phyloP scores from a whole-genome alignment of 106 monocot species.

The Apostasia shenzhenica region DNA sequence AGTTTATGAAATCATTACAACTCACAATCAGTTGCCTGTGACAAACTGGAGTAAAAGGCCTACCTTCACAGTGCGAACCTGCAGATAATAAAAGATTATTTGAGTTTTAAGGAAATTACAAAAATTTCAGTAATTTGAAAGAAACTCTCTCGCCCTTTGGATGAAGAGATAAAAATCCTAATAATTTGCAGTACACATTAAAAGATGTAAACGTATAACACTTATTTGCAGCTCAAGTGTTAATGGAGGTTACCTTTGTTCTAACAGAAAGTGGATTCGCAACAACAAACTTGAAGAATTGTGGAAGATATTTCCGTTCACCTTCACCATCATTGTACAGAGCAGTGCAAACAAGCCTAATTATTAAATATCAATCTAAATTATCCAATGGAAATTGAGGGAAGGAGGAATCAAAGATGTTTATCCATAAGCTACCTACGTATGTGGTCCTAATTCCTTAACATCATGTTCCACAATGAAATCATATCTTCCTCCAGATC shows the following conservation, averaged over 20 bases:
- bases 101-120: slow-evolving; percentile 2
- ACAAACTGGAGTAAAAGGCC: slow-evolving; percentile 19
- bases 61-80: slow-evolving; percentile 98
- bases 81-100: slow-evolving; percentile 14
- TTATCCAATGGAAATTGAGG: neutral
- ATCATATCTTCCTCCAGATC: slow-evolving; percentile 93
- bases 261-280: slow-evolving; percentile 90
- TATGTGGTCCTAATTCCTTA: slow-evolving; percentile 93
- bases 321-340: slow-evolving; percentile 91
- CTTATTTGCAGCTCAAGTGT: neutral
- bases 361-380: slow-evolving; percentile 8
- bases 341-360: slow-evolving; percentile 96
- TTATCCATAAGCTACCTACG: slow-evolving; percentile 43
- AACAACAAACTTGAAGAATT: slow-evolving; percentile 94
- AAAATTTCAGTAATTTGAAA: neutral
- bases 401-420: neutral
- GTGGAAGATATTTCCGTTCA: slow-evolving; percentile 96
- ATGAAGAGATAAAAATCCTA: too few relatives aligned
- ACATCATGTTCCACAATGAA: slow-evolving; percentile 98
- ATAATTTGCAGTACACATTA: too few relatives aligned
- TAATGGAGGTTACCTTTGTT: slow-evolving; percentile 69
- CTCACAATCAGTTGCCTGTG: slow-evolving; percentile 34
- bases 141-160: too few relatives aligned
- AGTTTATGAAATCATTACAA: slow-evolving; percentile 4
- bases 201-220: neutral